These are phyloP conservation scores for Miscanthus lutarioriparius DNA, from an alignment of 176 grass and related monocot species.

Conservation along the genomic window DNA sequence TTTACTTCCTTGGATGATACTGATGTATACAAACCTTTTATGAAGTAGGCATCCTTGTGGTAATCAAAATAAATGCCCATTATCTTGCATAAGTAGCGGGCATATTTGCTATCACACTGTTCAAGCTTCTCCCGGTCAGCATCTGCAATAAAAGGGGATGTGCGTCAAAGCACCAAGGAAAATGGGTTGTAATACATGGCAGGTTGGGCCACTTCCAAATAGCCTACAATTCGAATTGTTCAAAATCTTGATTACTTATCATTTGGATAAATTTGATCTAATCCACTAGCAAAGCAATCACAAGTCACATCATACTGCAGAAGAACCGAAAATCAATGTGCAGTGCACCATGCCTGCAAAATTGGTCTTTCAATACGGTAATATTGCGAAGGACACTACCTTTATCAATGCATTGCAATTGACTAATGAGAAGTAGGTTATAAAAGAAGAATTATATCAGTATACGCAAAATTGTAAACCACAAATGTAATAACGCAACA, in stretches of 20 bases:
- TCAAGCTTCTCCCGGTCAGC: constrained; percentile 63
- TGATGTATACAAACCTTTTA: constrained; percentile 47
- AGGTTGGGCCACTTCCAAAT: background rate
- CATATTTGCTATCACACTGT: constrained; percentile 69
- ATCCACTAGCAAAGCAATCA: background rate
- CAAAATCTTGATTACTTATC: background rate
- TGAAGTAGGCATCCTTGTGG: constrained; percentile 71
- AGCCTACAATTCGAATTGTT: background rate
- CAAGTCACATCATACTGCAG: background rate
- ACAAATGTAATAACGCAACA: background rate
- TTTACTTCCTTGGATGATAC: background rate
- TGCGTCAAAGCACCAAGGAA: background rate
- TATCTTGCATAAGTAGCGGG: constrained; percentile 83
- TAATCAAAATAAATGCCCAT: constrained; percentile 80
- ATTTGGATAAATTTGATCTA: background rate
- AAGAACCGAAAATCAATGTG: background rate
- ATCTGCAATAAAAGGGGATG: constrained; percentile 48
- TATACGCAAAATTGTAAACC: background rate
- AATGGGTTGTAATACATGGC: background rate
- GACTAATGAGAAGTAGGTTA: background rate
- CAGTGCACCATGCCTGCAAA: background rate
- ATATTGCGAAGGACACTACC: background rate
- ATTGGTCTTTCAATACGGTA: background rate
- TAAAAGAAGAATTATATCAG: background rate
- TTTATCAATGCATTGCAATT: background rate